These are phyloP conservation scores for Amylostereum areolatum DNA, from an alignment of 1,284 basidiomycete species.

Conservation along the genomic window DNA sequence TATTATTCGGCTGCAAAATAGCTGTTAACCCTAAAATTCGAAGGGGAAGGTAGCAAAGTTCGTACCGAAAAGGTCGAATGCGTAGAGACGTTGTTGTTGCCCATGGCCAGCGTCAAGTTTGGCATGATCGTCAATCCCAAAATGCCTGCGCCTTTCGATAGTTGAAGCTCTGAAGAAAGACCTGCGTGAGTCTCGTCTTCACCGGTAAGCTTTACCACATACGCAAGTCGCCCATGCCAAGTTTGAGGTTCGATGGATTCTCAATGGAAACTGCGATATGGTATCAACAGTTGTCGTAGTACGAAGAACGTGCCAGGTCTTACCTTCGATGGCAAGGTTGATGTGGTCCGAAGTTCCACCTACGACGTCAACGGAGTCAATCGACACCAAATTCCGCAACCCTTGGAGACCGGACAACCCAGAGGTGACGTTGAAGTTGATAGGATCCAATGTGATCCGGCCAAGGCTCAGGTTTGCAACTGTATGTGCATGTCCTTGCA, in stretches of 20 bases:
- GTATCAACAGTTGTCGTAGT: background rate
- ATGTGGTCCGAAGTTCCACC: slow-evolving; percentile 65
- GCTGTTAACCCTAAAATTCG: background rate
- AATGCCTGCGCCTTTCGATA: slow-evolving; percentile 43
- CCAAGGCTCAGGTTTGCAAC: slow-evolving; percentile 67
- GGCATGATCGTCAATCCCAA: slow-evolving; percentile 59
- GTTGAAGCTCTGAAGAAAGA: slow-evolving; percentile 38
- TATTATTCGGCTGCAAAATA: slow-evolving; percentile 50
- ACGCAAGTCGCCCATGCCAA: slow-evolving; percentile 58
- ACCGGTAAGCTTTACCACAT: slow-evolving; percentile 15
- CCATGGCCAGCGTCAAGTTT: slow-evolving; percentile 50
- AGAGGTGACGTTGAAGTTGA: slow-evolving; percentile 72
- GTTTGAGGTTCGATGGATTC: slow-evolving; percentile 69
- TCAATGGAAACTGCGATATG: slow-evolving; percentile 45
- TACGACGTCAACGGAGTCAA: slow-evolving; percentile 62
- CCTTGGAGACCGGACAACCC: slow-evolving; percentile 60
- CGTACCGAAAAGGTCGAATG: slow-evolving; percentile 44
- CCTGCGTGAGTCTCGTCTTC: no score
- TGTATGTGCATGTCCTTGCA: slow-evolving; percentile 61
- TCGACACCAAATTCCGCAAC: slow-evolving; percentile 50
- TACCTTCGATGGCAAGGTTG: slow-evolving; percentile 52
- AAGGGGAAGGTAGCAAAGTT: background rate
- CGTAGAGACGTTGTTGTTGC: slow-evolving; percentile 49
- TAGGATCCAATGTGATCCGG: slow-evolving; percentile 63
- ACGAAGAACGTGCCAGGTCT: slow-evolving; percentile 7